Evolutionary conservation across 805 yeast species (phyloP).

Genomic region (Ogataea chonburiensis): DNA sequence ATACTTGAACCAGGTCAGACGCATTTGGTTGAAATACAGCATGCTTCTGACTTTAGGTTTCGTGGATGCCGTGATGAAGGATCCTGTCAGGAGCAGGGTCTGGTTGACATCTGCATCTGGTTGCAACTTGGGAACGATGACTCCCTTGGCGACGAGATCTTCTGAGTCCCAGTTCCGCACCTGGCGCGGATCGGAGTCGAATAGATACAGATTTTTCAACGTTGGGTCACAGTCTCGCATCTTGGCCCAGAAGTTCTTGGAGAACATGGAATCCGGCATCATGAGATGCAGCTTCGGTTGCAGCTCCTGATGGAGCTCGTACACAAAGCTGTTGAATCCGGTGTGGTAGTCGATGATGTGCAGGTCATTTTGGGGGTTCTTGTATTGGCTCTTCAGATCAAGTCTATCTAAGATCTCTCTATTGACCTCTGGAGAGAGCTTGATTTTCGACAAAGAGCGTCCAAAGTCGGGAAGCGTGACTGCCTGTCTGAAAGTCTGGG

Average conservation of each 20-base stretch:
- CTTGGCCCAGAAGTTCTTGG: constrained; percentile 26
- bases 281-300: constrained; percentile 64
- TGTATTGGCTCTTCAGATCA: constrained; percentile 37
- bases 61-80: constrained; percentile 41
- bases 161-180: constrained; percentile 23
- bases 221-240: constrained; percentile 9
- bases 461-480: constrained; percentile 4
- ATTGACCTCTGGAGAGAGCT: constrained; percentile 19
- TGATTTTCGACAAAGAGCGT: constrained; percentile 12
- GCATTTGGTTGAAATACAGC: constrained; percentile 31
- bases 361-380: constrained; percentile 35
- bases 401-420: constrained; percentile 46
- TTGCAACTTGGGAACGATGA: constrained; percentile 37
- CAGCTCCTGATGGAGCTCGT: constrained; percentile 57
- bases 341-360: constrained; percentile 61
- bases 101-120: constrained; percentile 25
- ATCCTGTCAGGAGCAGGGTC: constrained; percentile 31
- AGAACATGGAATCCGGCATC: constrained; percentile 33
- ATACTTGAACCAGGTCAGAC: constrained; percentile 37
- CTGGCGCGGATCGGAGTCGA: constrained; percentile 17
- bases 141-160: constrained; percentile 41
- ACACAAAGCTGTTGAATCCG: constrained; percentile 59
- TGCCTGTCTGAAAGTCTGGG: constrained; percentile 13
- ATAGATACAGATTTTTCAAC: constrained; percentile 16
- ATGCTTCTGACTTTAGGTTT: constrained; percentile 54